Percentiles rank a stretch among this genome's conserved stretches.
Evolutionary conservation across 2,329 filamentous ascomycete genomes (phyloP).

Genomic region (Colletotrichum sp.): DNA sequence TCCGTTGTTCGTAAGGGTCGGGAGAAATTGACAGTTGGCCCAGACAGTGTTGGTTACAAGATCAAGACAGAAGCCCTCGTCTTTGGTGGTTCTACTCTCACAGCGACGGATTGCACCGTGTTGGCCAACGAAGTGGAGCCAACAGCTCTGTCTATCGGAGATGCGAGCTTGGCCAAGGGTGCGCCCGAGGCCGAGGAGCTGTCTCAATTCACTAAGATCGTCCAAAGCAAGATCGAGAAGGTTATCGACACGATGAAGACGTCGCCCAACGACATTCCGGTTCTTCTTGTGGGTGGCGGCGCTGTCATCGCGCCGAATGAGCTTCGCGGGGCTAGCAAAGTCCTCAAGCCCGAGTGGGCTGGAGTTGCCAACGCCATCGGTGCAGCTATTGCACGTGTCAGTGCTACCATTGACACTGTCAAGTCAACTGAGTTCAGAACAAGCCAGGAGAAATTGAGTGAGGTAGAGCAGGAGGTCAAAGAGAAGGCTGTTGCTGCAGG

Average conservation of each 20-base stretch:
- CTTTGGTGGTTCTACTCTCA: constrained; percentile 61
- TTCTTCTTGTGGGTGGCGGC: constrained; percentile 67
- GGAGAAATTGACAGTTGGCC: constrained; percentile 51
- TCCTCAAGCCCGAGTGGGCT: constrained; percentile 60
- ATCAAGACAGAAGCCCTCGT: constrained; percentile 57
- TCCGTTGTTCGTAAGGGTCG: constrained; percentile 52
- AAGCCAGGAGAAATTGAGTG: constrained; percentile 38
- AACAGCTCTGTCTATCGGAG: constrained; percentile 40
- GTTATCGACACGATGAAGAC: constrained; percentile 68
- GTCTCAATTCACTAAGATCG: constrained; percentile 37
- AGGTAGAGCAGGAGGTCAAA: constrained; percentile 44
- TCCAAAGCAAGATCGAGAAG: constrained; percentile 57
- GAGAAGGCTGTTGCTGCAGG: constrained; percentile 49
- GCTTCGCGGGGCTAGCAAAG: constrained; percentile 57
- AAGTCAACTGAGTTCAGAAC: constrained; percentile 49
- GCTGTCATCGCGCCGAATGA: constrained; percentile 60
- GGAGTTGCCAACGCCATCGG: constrained; percentile 69
- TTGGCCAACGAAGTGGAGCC: constrained; percentile 26
- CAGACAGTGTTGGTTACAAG: constrained; percentile 66
- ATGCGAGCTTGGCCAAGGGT: constrained; percentile 37
- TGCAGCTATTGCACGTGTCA: constrained; percentile 64
- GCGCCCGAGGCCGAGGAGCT: constrained; percentile 36
- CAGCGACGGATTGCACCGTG: constrained; percentile 61
- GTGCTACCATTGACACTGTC: constrained; percentile 54
- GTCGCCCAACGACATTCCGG: constrained; percentile 60